These are phyloP conservation scores for Rhodofomes roseus DNA, from an alignment of 1,284 basidiomycete genomes.

Conservation along the genomic window DNA sequence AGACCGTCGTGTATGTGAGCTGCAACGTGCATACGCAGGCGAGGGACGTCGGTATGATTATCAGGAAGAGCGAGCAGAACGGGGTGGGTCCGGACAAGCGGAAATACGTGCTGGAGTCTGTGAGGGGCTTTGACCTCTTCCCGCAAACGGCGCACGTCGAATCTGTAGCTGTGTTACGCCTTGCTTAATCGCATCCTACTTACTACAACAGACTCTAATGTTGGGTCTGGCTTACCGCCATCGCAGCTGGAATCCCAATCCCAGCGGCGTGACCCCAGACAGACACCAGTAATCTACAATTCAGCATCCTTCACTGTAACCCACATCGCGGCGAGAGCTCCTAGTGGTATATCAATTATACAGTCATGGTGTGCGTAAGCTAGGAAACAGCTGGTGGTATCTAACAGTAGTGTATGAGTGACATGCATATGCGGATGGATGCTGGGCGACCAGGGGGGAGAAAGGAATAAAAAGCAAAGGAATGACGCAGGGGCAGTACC, in stretches of 20 bases:
- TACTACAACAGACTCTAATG: neutral
- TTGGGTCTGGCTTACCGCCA: no score
- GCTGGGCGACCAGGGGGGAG: neutral
- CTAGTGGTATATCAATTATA: neutral
- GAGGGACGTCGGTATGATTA: constrained; percentile 73
- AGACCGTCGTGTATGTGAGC: constrained; percentile 84
- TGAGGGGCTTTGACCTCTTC: constrained; percentile 89
- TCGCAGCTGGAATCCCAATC: no score
- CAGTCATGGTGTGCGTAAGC: neutral
- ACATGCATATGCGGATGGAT: neutral
- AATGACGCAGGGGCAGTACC: neutral
- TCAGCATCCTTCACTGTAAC: no score
- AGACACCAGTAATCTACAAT: no score
- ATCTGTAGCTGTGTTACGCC: neutral
- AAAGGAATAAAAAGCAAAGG: neutral
- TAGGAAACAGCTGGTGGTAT: constrained; percentile 1
- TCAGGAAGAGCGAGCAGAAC: constrained; percentile 42
- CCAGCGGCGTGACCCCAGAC: neutral
- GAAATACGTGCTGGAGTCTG: constrained; percentile 70
- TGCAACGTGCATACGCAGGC: constrained; percentile 94
- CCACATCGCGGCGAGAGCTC: neutral
- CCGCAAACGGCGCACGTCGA: constrained; percentile 81
- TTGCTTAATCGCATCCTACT: neutral
- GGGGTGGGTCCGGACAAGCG: constrained; percentile 28
- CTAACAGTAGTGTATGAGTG: constrained; percentile 3